These are phyloP conservation scores for Cordyceps militaris DNA, from an alignment of 2,329 filamentous ascomycete species.

Conservation along the genomic window DNA sequence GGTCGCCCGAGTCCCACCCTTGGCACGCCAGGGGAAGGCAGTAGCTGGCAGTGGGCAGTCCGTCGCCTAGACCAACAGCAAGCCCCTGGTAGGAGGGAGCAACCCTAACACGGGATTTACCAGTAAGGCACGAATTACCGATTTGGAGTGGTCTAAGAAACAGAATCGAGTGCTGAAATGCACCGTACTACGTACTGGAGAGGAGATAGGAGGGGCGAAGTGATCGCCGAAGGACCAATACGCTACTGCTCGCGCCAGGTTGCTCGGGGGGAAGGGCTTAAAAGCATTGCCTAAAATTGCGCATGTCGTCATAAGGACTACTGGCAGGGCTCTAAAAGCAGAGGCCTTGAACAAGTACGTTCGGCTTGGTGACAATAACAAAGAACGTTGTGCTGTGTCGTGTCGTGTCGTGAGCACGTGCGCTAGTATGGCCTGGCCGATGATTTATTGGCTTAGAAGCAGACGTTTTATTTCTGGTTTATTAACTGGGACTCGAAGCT, in stretches of 20 bases:
- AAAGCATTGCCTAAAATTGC: background rate
- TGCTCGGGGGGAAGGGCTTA: background rate
- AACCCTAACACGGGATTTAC: background rate
- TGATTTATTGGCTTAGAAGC: background rate
- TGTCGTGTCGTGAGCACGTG: background rate
- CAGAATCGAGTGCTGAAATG: background rate
- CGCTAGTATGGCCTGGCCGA: background rate
- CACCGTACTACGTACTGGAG: background rate
- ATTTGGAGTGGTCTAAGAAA: background rate
- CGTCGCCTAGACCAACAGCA: background rate
- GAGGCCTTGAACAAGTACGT: no score
- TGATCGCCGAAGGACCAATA: background rate
- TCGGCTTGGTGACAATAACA: background rate
- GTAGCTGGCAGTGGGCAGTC: background rate
- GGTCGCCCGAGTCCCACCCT: background rate
- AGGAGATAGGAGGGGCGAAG: background rate
- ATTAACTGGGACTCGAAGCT: no score
- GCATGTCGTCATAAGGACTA: constrained; percentile 12
- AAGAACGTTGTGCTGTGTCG: background rate
- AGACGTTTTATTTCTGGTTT: background rate
- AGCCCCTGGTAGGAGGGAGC: background rate
- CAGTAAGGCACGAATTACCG: no score
- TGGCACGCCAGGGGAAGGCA: background rate
- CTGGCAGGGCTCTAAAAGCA: background rate
- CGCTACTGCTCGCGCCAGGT: background rate